phyloP scores from a whole-genome alignment of 306 rosid genomes.

The Quercus suber region DNA sequence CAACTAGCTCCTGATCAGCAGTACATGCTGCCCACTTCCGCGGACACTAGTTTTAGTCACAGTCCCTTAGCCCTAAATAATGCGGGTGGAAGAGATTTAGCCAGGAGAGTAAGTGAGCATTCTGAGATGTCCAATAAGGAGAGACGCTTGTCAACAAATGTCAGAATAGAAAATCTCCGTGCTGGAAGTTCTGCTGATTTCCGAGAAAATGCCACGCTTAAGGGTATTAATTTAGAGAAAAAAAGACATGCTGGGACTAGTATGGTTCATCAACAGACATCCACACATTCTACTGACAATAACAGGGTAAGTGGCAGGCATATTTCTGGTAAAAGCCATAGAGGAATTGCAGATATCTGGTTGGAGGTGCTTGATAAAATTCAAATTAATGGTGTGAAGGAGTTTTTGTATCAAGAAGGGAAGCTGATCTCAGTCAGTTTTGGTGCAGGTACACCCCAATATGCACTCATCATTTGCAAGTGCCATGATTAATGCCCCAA shows the following conservation, averaged over 20 bases:
- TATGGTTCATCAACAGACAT: conserved; percentile 47
- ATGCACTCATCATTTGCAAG: conserved; percentile 12
- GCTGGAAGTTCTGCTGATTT: conserved; percentile 53
- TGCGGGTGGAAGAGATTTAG: conserved; percentile 37
- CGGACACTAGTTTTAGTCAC: conserved; percentile 77
- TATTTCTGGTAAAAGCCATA: conserved; percentile 38
- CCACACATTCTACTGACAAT: conserved; percentile 31
- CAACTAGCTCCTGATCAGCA: conserved; percentile 99
- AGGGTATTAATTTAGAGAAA: conserved; percentile 48
- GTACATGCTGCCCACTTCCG: conserved; percentile 84
- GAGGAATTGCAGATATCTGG: conserved; percentile 84
- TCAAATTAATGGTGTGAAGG: conserved; percentile 59
- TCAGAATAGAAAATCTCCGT: conserved; percentile 40
- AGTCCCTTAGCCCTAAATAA: conserved; percentile 66
- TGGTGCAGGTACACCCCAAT: conserved; percentile 70
- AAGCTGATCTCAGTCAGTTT: conserved; percentile 77
- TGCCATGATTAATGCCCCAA: background rate
- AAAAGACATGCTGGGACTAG: conserved; percentile 45
- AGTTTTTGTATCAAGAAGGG: conserved; percentile 80
- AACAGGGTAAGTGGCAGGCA: conserved; percentile 46
- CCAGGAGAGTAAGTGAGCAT: conserved; percentile 41
- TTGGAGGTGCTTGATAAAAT: conserved; percentile 78
- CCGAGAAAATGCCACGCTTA: conserved; percentile 25
- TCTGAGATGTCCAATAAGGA: conserved; percentile 43
- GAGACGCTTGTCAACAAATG: conserved; percentile 50